Evolutionary conservation across 345 rosid species (phyloP).

Genomic region (Eutrema heterophyllum): DNA sequence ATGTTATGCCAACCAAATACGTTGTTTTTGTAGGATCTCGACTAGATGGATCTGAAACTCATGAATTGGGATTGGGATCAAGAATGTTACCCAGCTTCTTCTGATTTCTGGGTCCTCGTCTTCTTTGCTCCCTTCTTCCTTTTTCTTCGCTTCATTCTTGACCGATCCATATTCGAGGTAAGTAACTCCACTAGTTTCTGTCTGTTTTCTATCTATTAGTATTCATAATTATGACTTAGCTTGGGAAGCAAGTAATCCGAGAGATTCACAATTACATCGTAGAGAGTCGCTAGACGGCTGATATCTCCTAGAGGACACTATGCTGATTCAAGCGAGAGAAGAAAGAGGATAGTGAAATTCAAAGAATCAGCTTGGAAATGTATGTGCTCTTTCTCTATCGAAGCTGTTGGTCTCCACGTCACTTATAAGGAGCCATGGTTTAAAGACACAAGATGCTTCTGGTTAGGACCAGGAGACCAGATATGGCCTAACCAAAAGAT

Average conservation of each 20-base stretch:
- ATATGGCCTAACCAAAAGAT: slow-evolving; percentile 81
- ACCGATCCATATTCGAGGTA: slow-evolving; percentile 79
- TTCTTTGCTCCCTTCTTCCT: slow-evolving; percentile 63
- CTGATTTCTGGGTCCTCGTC: slow-evolving; percentile 59
- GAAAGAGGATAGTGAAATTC: slow-evolving; percentile 61
- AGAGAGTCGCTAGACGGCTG: slow-evolving; percentile 48
- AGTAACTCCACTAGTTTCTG: background rate
- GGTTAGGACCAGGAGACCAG: slow-evolving; percentile 78
- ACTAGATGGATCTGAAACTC: slow-evolving; percentile 15
- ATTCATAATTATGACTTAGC: background rate
- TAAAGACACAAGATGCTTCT: slow-evolving; percentile 56
- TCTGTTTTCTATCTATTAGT: background rate
- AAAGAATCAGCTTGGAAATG: slow-evolving; percentile 95
- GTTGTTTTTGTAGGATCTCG: background rate
- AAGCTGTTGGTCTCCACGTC: slow-evolving; percentile 47
- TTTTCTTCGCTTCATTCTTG: slow-evolving; percentile 66
- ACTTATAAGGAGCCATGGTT: slow-evolving; percentile 83
- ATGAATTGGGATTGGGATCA: slow-evolving; percentile 46
- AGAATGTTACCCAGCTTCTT: slow-evolving; percentile 66
- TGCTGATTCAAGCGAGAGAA: slow-evolving; percentile 29
- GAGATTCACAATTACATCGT: background rate
- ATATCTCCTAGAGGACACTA: slow-evolving; percentile 38
- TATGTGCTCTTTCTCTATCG: slow-evolving; percentile 61
- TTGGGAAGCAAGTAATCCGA: slow-evolving; percentile 8
- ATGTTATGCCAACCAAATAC: background rate